phyloP scores from a whole-genome alignment of 2,329 filamentous ascomycete genomes.

The Aspergillus viridinutans region DNA sequence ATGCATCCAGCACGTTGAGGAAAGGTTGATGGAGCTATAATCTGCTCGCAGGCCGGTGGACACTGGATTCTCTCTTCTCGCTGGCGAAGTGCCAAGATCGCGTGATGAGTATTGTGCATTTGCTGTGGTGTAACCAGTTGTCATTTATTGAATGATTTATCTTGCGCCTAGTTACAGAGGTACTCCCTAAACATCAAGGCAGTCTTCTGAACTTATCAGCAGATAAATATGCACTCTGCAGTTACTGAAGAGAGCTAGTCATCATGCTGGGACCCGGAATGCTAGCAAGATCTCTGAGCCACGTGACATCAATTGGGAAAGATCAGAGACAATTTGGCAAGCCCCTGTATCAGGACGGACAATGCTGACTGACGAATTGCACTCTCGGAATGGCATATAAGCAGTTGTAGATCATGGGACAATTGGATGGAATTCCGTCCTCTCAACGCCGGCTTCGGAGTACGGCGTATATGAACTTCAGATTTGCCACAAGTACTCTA shows the following conservation, averaged over 20 bases:
- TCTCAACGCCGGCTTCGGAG: not conserved
- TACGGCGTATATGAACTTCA: not conserved
- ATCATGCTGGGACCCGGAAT: not conserved
- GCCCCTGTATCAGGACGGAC: too few relatives aligned
- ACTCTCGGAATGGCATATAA: not conserved
- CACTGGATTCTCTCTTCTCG: not conserved
- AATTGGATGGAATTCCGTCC: not conserved
- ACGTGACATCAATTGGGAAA: not conserved
- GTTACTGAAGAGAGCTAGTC: too few relatives aligned
- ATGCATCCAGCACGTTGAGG: not conserved
- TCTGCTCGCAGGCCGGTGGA: not conserved
- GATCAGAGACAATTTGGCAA: too few relatives aligned
- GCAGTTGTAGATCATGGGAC: not conserved
- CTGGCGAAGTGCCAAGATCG: not conserved
- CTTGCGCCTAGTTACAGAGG: not conserved
- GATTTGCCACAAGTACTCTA: not conserved
- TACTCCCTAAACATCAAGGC: not conserved
- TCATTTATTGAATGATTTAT: not conserved
- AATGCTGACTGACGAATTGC: not conserved
- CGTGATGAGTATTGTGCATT: too few relatives aligned
- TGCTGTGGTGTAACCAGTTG: not conserved
- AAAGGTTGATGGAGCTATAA: not conserved
- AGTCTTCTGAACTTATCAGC: not conserved
- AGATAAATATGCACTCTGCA: not conserved
- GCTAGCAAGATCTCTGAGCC: not conserved